Base-by-base conservation (phyloP, 2,329 filamentous ascomycete species). In the Knoxdaviesia proteae region DNA sequence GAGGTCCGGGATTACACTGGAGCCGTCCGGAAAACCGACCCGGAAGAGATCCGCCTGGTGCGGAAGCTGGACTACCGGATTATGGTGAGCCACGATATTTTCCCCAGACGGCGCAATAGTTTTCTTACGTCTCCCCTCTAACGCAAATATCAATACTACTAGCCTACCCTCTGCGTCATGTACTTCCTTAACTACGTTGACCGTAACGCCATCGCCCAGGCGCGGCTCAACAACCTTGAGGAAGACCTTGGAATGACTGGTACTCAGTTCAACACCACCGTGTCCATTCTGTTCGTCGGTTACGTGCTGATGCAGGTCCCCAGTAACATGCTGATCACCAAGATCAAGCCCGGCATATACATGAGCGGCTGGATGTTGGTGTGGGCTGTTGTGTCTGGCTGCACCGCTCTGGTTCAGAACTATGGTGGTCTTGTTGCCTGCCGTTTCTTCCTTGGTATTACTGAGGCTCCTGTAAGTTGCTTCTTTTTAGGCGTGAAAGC, bases 181-280 rank as follows among this genome's bases (percentile, higher is more conserved):
- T 65, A 64, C 47, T 64, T 60, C 51, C 53, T 64, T 38, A 65
- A 62, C 45, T 63, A 63, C 42, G 54, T 65, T 20, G 64, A 67
- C 37, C 56, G 62, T 6, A 66, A 66, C 44, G 63, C 63, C 32
- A 66, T 68, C 42, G 61, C 62, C 0, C 61, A 64, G 38, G 63
- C 63, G 5, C 58, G 63, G 44, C 49, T 63, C 7, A 68, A 67
- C 0, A 62, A 62, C 7, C 48, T 68, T 4, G 61, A 67, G 45
- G 50, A 58, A 7, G 65, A 75, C 44, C 55, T 75, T 0, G 54
- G 54, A 1, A 70, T 75, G 64, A 57, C 51, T 5, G 68, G 68
- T 6, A 73, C 67, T 2, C 67, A 76, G 40, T 74, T 69, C 50
- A 73, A 69, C 40, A 57, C 58, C 0, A 54, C 59, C 0, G 58